Percentiles rank a stretch among this genome's conserved stretches.
These are phyloP conservation scores for Neurospora sp. DNA, from an alignment of 495 filamentous ascomycete genomes.

Conservation along the genomic window DNA sequence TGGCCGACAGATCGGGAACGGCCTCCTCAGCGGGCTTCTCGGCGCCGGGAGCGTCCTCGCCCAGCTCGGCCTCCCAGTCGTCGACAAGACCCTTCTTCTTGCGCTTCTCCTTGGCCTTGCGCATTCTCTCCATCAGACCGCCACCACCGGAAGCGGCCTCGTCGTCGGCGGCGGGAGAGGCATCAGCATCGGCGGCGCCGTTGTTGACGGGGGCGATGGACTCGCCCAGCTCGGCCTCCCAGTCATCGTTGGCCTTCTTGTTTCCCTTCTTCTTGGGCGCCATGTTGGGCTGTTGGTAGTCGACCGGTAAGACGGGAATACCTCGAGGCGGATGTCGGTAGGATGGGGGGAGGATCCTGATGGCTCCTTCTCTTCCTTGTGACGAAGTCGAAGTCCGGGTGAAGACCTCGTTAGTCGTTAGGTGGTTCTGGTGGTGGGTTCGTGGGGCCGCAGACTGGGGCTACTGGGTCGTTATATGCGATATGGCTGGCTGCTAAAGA, in stretches of 20 bases:
- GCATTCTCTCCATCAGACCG: conserved; percentile 75
- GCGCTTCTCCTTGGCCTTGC: conserved; percentile 85
- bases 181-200: conserved; percentile 26
- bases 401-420: not conserved
- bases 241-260: conserved; percentile 83
- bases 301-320: not conserved
- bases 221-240: conserved; percentile 94
- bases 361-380: not conserved
- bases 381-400: not conserved
- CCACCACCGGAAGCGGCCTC: conserved; percentile 39
- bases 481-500: not conserved
- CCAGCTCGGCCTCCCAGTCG: conserved; percentile 54
- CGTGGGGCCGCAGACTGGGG: not conserved
- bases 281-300: conserved; percentile 41
- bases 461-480: not conserved
- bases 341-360: not conserved
- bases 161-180: conserved; percentile 39
- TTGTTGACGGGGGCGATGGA: conserved; percentile 43
- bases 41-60: conserved; percentile 48
- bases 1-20: conserved; percentile 46
- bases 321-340: not conserved
- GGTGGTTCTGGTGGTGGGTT: not conserved
- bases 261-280: conserved; percentile 88
- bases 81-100: conserved; percentile 81
- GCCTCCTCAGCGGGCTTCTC: conserved; percentile 34